These are phyloP conservation scores for Plasmopara viticola DNA, from an alignment of 352 stramenopile genomes.

Conservation along the genomic window DNA sequence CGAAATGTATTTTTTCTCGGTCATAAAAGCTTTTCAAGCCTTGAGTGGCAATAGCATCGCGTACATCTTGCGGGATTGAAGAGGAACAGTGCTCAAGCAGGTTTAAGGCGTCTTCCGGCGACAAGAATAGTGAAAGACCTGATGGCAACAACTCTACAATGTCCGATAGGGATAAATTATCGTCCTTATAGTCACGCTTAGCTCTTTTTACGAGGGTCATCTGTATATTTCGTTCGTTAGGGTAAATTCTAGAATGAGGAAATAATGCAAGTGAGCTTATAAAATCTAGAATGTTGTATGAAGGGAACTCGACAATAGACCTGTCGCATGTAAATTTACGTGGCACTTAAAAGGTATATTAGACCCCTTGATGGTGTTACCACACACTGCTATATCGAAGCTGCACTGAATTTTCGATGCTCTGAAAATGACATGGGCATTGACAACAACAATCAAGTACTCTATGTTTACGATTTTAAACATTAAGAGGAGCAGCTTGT, in stretches of 20 bases:
- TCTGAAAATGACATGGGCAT: too few species aligned
- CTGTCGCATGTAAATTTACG: not conserved
- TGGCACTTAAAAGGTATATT: too few species aligned
- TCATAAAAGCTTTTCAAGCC: conserved; percentile 19
- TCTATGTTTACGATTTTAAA: too few species aligned
- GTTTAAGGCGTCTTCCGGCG: conserved; percentile 19
- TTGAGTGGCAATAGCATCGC: conserved; percentile 21
- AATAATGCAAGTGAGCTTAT: not conserved
- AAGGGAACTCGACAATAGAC: not conserved
- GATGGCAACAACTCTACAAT: conserved; percentile 15
- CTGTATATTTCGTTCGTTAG: not conserved
- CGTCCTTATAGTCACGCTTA: not conserved
- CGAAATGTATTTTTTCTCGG: conserved; percentile 13
- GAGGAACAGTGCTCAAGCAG: conserved; percentile 10
- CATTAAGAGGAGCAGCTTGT: too few species aligned
- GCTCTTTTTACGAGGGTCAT: not conserved
- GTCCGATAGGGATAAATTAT: conserved; percentile 7
- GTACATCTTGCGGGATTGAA: conserved; percentile 17
- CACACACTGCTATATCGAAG: too few species aligned
- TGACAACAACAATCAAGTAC: too few species aligned
- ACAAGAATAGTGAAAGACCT: conserved; percentile 14
- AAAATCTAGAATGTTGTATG: not conserved
- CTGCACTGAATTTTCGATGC: too few species aligned
- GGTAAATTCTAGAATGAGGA: not conserved
- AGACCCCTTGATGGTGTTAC: too few species aligned